Evolutionary conservation across 306 rosid genomes (phyloP), one percentile per base, ranked within the genome.

Genomic region (Lathyrus oleraceus): DNA sequence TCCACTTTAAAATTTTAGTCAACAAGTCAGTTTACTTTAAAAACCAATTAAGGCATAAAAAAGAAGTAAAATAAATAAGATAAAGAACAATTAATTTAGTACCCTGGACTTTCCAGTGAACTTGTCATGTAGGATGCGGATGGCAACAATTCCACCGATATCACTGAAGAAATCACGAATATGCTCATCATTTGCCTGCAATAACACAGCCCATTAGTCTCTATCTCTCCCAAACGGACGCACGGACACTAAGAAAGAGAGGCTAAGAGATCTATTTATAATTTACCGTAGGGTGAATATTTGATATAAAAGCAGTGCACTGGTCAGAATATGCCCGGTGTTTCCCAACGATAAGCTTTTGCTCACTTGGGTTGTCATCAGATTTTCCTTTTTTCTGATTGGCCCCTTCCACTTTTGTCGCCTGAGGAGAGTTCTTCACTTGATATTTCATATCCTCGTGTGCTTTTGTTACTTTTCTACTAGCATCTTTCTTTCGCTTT

Each of bases 21-120:
- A 72, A 27, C 60, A 25, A 8, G 30, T 38, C 25, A 44, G 14
- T 59, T 36, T 13, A 42, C 59, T 21, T 61, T 35, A 14, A 14
- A 69, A 71, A 35, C 16, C 21, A 44, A 61, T 43, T 5, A 25
- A 43, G 35, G 65, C 54, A 64, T 3, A 57, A 8, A 35, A 43
- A 72, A 44, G 2, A 63, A 39, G 60, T 51, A 51, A 65, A 61
- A 63, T 40, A 27, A 48, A 56, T 35, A 15, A 57, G 20, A 38
- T 1, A 57, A 58, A 73, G 74, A 68, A 65, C 63, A 79, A 76
- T 71, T 73, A 15, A 61, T 44, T 39, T 12, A 35, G 76, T 82
- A 92, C 98, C 97, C 97, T 86, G 66, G 97, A 91, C 72, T 94
- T 94, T 73, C 92, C 91, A 16, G 95, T 91, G 79, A 84, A 88